Base-by-base conservation (phyloP, 2,329 filamentous ascomycete species). In the Magnaporthiopsis poae region DNA sequence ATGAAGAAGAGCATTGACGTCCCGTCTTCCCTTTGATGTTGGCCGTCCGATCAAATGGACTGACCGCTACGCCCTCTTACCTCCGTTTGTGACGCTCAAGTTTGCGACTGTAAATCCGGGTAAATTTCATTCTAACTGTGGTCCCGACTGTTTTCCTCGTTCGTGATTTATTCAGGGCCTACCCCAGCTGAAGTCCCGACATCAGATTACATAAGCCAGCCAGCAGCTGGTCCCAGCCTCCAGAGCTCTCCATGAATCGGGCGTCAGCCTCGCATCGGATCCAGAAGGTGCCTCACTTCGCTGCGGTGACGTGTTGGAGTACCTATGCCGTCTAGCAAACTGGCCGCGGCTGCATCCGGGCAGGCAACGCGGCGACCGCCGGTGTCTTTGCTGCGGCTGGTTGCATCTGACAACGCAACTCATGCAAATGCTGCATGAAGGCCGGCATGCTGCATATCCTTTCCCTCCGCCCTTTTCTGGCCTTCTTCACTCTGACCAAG, bases 1-100 rank as follows among this genome's bases (percentile, higher is more conserved):
- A 77, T 72, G 78, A 82, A 75, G 80, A 81, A 80, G 79, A 76
- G 31, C 46, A 39, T 36, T 27, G 2, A 27, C 5, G 33, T 35
- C 7, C 33, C 11, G 33, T 35, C 33, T 11, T 35, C 7, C 33
- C 33, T 11, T 35, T 35, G 11, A 7, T 35, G 11, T 35, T 35
- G 5, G 33, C 33, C 11, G 33, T 35, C 31, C 2, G 31, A 31
- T 31, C 31, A 31, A 31, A 31, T 31, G 3, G 5, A 7, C 31
- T 7, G 0, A 5, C 31, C 31, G 31, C 31, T 7, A 7, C 31
- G 31, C 5, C 31, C 31, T 27, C 27, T 1, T 31, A 3, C 31
- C 5, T 31, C 31, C 31, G 31, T 31, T 31, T 31, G 31, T 31
- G 5, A 31, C 5, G 4, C 31, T 31, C 31, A 31, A 31, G 31